These are phyloP conservation scores for Gamsiella multidivaricata DNA, from an alignment of 192 early-diverging fungal species.

Conservation along the genomic window DNA sequence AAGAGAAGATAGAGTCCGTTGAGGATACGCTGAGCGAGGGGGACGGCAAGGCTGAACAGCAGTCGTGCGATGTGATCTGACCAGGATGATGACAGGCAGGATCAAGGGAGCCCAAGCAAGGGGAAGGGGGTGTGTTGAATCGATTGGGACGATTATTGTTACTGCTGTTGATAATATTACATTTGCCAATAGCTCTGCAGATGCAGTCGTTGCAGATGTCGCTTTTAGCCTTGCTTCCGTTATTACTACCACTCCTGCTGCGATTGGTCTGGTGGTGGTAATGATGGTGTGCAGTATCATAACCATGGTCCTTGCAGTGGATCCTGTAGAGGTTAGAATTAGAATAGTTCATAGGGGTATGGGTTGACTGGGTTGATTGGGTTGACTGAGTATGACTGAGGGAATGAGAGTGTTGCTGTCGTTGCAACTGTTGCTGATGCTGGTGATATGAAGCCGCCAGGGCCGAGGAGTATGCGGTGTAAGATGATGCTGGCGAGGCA, in stretches of 20 bases:
- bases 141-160: conserved; percentile 11
- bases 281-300: not conserved
- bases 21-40: conserved; percentile 50
- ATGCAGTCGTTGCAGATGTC: not conserved
- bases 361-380: not conserved
- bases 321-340: not conserved
- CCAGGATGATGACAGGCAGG: conserved; percentile 17
- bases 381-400: not conserved
- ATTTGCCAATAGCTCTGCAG: not conserved
- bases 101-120: conserved; percentile 44
- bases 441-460: conserved; percentile 38
- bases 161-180: not conserved
- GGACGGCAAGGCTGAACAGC: conserved; percentile 38
- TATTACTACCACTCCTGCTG: not conserved
- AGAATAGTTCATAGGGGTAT: conserved; percentile 3
- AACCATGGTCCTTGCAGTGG: too few relatives aligned
- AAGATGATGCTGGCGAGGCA: conserved; percentile 28
- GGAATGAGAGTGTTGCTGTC: conserved; percentile 8
- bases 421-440: conserved; percentile 16
- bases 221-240: conserved; percentile 2
- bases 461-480: conserved; percentile 44
- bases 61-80: conserved; percentile 25
- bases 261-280: not conserved
- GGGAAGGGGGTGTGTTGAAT: conserved; percentile 36
- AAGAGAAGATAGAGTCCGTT: conserved; percentile 38